A percentile compares a stretch with the other conserved stretches of the same genome.
phyloP scores from a whole-genome alignment of 306 rosid genomes.

The Trifolium dubium region DNA sequence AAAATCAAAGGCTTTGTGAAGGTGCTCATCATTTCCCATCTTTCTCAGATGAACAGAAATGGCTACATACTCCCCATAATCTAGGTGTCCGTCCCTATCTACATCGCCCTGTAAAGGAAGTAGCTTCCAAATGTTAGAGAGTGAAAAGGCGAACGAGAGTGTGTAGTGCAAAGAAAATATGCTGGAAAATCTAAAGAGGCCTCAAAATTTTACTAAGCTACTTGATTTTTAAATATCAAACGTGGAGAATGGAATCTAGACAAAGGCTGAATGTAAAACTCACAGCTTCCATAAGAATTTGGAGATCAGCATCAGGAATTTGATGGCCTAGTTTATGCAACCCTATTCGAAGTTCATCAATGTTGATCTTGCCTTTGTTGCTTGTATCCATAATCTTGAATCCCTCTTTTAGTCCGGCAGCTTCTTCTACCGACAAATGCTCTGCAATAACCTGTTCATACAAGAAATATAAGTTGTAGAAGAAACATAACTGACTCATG shows the following conservation, averaged over 20 bases:
- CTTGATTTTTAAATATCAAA: neutral
- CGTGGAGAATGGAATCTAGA: constrained; percentile 23
- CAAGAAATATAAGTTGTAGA: constrained; percentile 35
- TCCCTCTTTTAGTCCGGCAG: constrained; percentile 84
- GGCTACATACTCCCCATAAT: constrained; percentile 89
- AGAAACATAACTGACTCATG: neutral
- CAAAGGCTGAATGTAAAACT: constrained; percentile 47
- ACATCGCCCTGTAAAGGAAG: constrained; percentile 79
- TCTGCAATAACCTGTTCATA: constrained; percentile 86
- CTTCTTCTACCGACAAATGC: constrained; percentile 91
- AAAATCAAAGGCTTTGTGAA: constrained; percentile 84
- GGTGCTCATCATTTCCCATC: constrained; percentile 84
- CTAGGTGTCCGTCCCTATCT: constrained; percentile 83
- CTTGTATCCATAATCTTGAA: constrained; percentile 74
- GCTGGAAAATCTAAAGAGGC: too few relatives aligned
- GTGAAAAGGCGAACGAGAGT: constrained; percentile 11
- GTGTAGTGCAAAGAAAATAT: too few relatives aligned
- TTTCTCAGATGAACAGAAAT: constrained; percentile 81
- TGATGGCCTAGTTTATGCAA: constrained; percentile 89
- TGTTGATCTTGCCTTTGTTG: constrained; percentile 75
- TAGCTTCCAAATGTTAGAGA: constrained; percentile 35
- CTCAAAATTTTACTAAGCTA: too few relatives aligned
- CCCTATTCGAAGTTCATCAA: constrained; percentile 82
- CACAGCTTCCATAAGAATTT: constrained; percentile 92
- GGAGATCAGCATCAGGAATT: constrained; percentile 72